Evolutionary conservation across 2,329 filamentous ascomycete genomes (phyloP), one percentile per base, ranked within the genome.

Genomic region (Penicillium sp.): DNA sequence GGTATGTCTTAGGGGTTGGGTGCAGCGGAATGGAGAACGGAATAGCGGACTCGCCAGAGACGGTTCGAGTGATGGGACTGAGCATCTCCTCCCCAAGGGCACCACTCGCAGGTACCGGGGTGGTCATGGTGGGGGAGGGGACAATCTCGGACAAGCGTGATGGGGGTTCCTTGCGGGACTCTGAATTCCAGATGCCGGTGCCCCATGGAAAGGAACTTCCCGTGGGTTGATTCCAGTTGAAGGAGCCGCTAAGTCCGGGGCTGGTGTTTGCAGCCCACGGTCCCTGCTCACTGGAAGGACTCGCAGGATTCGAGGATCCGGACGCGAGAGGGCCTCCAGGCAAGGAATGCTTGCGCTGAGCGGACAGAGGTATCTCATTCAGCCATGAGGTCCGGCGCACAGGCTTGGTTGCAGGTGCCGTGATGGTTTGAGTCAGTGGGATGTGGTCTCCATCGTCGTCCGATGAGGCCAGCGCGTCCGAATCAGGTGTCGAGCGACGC

Each of bases 401-500:
- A 49, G 89, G 86, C 68, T 88, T 90, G 52, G 76, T 66, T 78
- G 83, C 52, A 79, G 83, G 67, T 80, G 84, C 57, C 75, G 71
- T 60, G 76, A 71, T 59, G 73, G 73, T 69, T 78, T 78, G 69
- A 72, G 75, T 58, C 84, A 85, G 81, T 47, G 82, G 82, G 66
- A 85, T 83, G 72, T 87, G 83, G 61, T 96, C 90, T 58, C 82
- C 84, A 76, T 99, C 95, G 75, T 98, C 95, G 75, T 98, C 95
- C 12, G 93, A 97, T 66, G 94, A 98, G 54, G 90, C 92, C 60
- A 98, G 81, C 54, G 91, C 94, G 74, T 98, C 94, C 3, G 93
- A 97, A 73, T 98, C 95, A 22, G 94, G 94, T 1, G 94, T 97
- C 7, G 92, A 92, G 55, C 90, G 90, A 68, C 93, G 87, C 57